phyloP scores from a whole-genome alignment of 2,329 filamentous ascomycete species.

The Tolypocladium paradoxum region DNA sequence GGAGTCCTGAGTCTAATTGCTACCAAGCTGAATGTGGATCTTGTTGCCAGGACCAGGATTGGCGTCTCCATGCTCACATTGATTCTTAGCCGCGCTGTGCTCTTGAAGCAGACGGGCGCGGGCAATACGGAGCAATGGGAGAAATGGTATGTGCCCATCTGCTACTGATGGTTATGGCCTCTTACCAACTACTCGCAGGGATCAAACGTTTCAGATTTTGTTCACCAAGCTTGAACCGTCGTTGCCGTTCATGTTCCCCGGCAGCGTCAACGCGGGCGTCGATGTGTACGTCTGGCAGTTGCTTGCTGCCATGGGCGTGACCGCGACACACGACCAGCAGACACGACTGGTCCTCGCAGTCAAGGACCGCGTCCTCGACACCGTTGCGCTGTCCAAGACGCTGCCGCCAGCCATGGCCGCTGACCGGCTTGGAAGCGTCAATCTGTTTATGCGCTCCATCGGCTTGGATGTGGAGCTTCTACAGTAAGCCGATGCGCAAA shows the following conservation, averaged over 20 bases:
- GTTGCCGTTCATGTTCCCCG: slow-evolving; percentile 79
- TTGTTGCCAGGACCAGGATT: slow-evolving; percentile 78
- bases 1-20: slow-evolving; percentile 80
- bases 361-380: slow-evolving; percentile 97
- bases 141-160: slow-evolving; percentile 52
- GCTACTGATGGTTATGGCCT: neutral
- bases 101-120: slow-evolving; percentile 72
- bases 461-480: slow-evolving; percentile 86
- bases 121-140: slow-evolving; percentile 64
- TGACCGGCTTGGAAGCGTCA: slow-evolving; percentile 81
- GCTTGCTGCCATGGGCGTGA: slow-evolving; percentile 87
- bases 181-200: slow-evolving; percentile 37
- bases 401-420: slow-evolving; percentile 77
- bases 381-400: slow-evolving; percentile 78
- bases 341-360: slow-evolving; percentile 89
- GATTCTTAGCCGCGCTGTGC: slow-evolving; percentile 85
- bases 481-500: slow-evolving; percentile 15
- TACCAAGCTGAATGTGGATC: slow-evolving; percentile 70
- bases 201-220: slow-evolving; percentile 69
- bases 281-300: slow-evolving; percentile 99
- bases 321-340: slow-evolving; percentile 87
- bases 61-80: slow-evolving; percentile 87
- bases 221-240: slow-evolving; percentile 82
- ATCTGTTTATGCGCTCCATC: slow-evolving; percentile 96
- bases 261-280: slow-evolving; percentile 78